Evolutionary conservation across 805 yeast genomes (phyloP).

Genomic region (Ogataea polymorpha): DNA sequence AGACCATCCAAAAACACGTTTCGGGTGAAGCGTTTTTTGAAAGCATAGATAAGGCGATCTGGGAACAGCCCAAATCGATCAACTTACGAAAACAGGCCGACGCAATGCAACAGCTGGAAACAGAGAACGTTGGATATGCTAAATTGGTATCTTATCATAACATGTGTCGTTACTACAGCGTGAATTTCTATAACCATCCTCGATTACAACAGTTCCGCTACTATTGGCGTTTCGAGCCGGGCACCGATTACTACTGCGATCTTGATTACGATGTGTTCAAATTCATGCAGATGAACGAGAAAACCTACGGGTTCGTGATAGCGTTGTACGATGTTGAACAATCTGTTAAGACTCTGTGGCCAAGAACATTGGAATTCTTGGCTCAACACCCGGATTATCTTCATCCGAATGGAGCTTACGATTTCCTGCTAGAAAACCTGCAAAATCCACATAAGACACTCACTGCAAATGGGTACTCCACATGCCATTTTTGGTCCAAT

Average conservation of each 20-base stretch:
- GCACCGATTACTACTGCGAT: constrained; percentile 62
- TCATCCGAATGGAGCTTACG: constrained; percentile 50
- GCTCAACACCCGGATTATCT: constrained; percentile 55
- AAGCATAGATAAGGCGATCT: constrained; percentile 43
- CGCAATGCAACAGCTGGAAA: constrained; percentile 36
- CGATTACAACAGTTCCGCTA: constrained; percentile 58
- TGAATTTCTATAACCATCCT: constrained; percentile 61
- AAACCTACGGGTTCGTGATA: constrained; percentile 72
- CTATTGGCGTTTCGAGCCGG: constrained; percentile 83
- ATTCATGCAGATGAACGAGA: constrained; percentile 63
- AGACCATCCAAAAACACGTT: constrained; percentile 37
- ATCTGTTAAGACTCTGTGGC: constrained; percentile 63
- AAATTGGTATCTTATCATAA: constrained; percentile 64
- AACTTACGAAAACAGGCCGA: constrained; percentile 34
- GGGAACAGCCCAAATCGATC: constrained; percentile 47
- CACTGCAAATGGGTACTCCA: constrained; percentile 44
- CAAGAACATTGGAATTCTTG: constrained; percentile 60
- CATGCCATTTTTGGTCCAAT: constrained; percentile 88
- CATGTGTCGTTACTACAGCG: constrained; percentile 81
- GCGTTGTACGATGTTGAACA: constrained; percentile 68
- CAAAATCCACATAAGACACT: constrained; percentile 47
- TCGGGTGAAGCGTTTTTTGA: constrained; percentile 49
- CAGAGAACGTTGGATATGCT: constrained; percentile 55
- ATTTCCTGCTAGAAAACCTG: constrained; percentile 49
- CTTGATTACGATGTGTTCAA: constrained; percentile 75